Conservation (phyloP, 495 filamentous ascomycete species). For the Extremus antarcticus region DNA sequence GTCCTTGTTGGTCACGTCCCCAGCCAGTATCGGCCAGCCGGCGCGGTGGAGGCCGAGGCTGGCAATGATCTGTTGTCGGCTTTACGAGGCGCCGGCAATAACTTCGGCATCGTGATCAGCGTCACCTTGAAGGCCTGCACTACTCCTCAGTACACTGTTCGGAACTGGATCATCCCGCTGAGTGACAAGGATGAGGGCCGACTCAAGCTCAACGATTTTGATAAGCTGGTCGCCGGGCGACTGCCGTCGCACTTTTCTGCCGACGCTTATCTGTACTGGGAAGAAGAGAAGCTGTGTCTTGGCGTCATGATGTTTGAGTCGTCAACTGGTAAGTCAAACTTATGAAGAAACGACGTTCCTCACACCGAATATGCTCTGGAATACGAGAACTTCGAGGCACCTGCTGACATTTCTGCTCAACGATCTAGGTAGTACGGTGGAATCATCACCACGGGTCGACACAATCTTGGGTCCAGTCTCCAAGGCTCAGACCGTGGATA, state of each 20-base stretch:
- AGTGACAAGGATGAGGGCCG: slow-evolving; percentile 32
- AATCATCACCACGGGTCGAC: no score
- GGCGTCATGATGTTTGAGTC: slow-evolving; percentile 45
- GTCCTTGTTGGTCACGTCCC: slow-evolving; percentile 35
- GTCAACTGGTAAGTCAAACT: neutral
- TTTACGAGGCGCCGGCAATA: slow-evolving; percentile 50
- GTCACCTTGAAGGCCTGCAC: slow-evolving; percentile 43
- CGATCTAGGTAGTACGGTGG: no score
- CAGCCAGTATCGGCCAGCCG: neutral
- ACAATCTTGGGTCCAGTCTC: slow-evolving; percentile 32
- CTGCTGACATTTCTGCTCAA: no score
- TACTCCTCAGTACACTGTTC: slow-evolving; percentile 35
- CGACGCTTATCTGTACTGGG: slow-evolving; percentile 50
- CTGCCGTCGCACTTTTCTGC: slow-evolving; percentile 40
- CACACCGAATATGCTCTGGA: no score
- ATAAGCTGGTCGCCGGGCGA: slow-evolving; percentile 31
- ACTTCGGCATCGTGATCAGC: slow-evolving; percentile 53
- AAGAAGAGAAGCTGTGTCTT: slow-evolving; percentile 38
- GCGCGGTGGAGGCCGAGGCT: slow-evolving; percentile 36
- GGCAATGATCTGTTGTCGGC: slow-evolving; percentile 50
- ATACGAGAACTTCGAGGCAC: no score
- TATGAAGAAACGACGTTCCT: no score
- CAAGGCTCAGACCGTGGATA: slow-evolving; percentile 34
- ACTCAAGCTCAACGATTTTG: slow-evolving; percentile 35
- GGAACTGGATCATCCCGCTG: slow-evolving; percentile 43